Evolutionary conservation across 2,329 filamentous ascomycete species (phyloP), one percentile per base, ranked within the genome.

Genomic region (Aspergillus amoenus): DNA sequence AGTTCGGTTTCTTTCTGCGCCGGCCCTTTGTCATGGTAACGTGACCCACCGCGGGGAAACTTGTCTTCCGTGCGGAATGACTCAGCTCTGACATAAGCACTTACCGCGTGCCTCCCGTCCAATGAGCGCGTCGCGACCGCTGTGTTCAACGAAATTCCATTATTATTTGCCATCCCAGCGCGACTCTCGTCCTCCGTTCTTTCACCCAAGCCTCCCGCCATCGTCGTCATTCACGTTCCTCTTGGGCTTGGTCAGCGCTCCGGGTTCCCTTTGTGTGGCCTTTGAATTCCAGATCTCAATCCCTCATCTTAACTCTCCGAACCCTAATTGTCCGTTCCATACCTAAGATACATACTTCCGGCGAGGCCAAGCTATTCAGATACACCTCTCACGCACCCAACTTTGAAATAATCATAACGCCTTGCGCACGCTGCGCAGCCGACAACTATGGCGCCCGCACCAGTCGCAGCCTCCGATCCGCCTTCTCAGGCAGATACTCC

Each of bases 401-500:
- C 39, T 17, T 50, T 32, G 53, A 15, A 46, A 47, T 27, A 42
- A 13, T 45, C 44, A 30, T 42, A 50, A 30, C 44, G 50, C 56
- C 49, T 60, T 65, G 66, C 66, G 67, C 65, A 61, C 17, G 54
- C 62, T 65, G 69, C 68, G 64, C 70, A 45, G 51, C 61, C 58
- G 15, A 62, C 52, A 37, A 65, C 58, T 32, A 80, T 81, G 78
- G 76, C 77, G 55, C 75, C 75, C 54, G 70, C 72, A 52, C 58
- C 66, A 49, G 65, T 66, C 40, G 66, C 70, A 30, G 69, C 70
- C 45, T 75, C 76, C 32, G 76, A 76, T 47, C 68, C 73, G 27
- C 73, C 76, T 5, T 78, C 76, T 24, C 74, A 77, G 55, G 72
- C 68, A 47, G 78, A 81, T 65, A 79, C 76, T 15, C 73, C 78